Evolutionary conservation across 2,329 filamentous ascomycete species (phyloP).

Genomic region (Xylariales sp.): DNA sequence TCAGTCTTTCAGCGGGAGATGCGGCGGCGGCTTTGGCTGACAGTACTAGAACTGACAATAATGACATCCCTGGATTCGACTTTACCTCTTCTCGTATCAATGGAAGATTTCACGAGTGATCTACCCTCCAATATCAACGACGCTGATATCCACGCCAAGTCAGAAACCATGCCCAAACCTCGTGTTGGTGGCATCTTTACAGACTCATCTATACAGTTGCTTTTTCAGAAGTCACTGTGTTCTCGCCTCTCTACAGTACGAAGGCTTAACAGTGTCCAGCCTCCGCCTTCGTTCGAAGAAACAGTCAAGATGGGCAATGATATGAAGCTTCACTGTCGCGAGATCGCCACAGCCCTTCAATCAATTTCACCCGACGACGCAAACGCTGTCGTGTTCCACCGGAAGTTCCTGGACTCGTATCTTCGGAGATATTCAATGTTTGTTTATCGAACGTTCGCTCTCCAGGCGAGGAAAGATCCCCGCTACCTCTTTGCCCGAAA

Average conservation of each 20-base stretch:
- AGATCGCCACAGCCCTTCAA: constrained; percentile 17
- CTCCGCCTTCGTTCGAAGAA: constrained; percentile 13
- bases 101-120: constrained; percentile 14
- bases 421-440: constrained; percentile 20
- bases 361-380: neutral
- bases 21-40: constrained; percentile 24
- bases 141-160: constrained; percentile 8
- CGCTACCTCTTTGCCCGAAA: constrained; percentile 21
- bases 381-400: constrained; percentile 14
- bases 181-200: constrained; percentile 10
- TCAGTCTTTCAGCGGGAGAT: constrained; percentile 20
- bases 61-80: constrained; percentile 19
- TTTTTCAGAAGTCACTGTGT: constrained; percentile 17
- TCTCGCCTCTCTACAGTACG: constrained; percentile 17
- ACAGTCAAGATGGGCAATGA: constrained; percentile 12
- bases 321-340: constrained; percentile 17
- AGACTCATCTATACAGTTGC: constrained; percentile 18
- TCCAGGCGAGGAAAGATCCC: constrained; percentile 15
- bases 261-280: constrained; percentile 15
- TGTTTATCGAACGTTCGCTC: constrained; percentile 19
- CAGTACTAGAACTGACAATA: constrained; percentile 21
- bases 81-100: constrained; percentile 14
- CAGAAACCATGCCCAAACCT: neutral
- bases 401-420: constrained; percentile 21
- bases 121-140: constrained; percentile 19